Evolutionary conservation across 495 filamentous ascomycete species (phyloP).

Genomic region (Hyaloscypha hepaticicola): DNA sequence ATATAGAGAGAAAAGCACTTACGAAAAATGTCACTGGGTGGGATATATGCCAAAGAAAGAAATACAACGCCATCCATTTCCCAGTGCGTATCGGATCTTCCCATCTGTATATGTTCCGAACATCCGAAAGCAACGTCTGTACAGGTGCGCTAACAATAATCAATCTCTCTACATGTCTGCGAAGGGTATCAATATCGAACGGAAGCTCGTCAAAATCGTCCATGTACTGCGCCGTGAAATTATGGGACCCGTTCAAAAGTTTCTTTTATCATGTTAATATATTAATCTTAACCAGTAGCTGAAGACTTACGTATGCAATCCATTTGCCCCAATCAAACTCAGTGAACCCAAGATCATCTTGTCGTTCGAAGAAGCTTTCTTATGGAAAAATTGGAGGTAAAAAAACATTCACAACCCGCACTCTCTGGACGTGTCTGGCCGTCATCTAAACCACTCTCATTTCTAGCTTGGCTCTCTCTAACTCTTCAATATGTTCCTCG

Average conservation of each 20-base stretch:
- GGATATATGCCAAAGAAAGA: conserved; percentile 38
- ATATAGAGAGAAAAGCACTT: conserved; percentile 23
- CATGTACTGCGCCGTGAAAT: conserved; percentile 44
- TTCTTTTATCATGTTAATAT: conserved; percentile 33
- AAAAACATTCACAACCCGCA: conserved; percentile 35
- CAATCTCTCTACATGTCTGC: conserved; percentile 41
- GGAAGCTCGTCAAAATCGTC: conserved; percentile 43
- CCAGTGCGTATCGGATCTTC: conserved; percentile 31
- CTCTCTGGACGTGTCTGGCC: conserved; percentile 41
- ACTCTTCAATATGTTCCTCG: conserved; percentile 31
- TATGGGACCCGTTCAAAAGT: conserved; percentile 40
- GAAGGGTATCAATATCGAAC: conserved; percentile 36
- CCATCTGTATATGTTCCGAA: conserved; percentile 46
- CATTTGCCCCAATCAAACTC: conserved; percentile 39
- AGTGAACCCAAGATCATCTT: conserved; percentile 23
- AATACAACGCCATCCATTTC: conserved; percentile 33
- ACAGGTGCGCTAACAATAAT: conserved; percentile 45
- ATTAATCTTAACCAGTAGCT: not conserved
- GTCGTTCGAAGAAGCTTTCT: conserved; percentile 24
- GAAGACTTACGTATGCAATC: conserved; percentile 39
- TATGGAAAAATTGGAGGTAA: conserved; percentile 32
- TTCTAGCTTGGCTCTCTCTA: conserved; percentile 38
- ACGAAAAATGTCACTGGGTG: conserved; percentile 42
- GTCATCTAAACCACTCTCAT: conserved; percentile 42
- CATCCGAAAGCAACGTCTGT: conserved; percentile 41